Conservation (phyloP, 495 filamentous ascomycete genomes). For the Corynascus novoguineensis region DNA sequence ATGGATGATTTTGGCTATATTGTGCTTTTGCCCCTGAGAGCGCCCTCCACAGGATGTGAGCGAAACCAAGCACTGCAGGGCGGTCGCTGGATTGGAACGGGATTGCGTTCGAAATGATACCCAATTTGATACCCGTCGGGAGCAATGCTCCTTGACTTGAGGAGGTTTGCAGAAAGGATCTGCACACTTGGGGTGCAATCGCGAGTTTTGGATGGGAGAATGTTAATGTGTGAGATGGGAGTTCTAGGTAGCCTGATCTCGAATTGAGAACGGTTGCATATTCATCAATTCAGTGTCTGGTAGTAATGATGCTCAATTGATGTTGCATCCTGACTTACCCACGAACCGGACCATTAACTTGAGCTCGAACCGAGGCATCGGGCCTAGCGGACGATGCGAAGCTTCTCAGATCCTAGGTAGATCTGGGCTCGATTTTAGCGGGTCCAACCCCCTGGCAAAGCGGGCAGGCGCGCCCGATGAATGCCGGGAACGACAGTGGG, state of each 20-base stretch:
- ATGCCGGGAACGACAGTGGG: conserved; percentile 6
- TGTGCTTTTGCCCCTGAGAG: background rate
- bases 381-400: background rate
- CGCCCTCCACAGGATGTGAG: background rate
- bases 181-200: background rate
- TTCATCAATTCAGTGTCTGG: too few species aligned
- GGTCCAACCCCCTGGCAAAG: background rate
- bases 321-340: background rate
- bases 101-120: background rate
- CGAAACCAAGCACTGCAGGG: background rate
- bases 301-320: too few species aligned
- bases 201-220: conserved; percentile 2
- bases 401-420: too few species aligned
- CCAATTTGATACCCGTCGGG: background rate
- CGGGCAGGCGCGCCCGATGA: background rate
- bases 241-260: background rate
- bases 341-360: too few species aligned
- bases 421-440: background rate
- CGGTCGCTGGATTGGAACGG: background rate
- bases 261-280: background rate
- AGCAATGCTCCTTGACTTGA: background rate
- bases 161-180: background rate
- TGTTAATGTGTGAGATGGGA: background rate
- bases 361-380: background rate
- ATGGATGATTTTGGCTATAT: background rate